These are phyloP conservation scores for Lachancea mirantina DNA, from an alignment of 805 yeast species.

Conservation along the genomic window DNA sequence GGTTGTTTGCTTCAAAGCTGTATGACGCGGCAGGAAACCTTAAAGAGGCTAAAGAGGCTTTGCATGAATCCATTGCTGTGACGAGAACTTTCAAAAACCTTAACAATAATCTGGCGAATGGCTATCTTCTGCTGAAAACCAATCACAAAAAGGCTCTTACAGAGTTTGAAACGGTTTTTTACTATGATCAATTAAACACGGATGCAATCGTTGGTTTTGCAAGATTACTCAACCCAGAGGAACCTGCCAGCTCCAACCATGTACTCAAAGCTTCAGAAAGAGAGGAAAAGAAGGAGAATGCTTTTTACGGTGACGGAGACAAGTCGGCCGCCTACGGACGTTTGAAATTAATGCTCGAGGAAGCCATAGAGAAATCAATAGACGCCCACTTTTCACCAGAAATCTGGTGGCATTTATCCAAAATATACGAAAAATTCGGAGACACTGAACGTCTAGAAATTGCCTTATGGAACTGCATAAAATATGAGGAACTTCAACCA, in stretches of 20 bases:
- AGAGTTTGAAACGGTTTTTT: conserved; percentile 59
- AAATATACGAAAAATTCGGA: conserved; percentile 52
- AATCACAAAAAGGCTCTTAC: conserved; percentile 43
- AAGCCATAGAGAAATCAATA: conserved; percentile 29
- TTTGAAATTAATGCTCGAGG: conserved; percentile 36
- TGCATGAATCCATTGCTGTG: conserved; percentile 59
- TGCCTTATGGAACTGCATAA: conserved; percentile 57
- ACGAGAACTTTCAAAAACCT: conserved; percentile 38
- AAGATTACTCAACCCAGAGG: conserved; percentile 41
- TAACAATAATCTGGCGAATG: conserved; percentile 22
- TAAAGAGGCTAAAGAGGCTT: conserved; percentile 62
- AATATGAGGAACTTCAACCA: conserved; percentile 54
- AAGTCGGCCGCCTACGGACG: conserved; percentile 54
- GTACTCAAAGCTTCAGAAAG: neutral
- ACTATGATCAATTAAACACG: conserved; percentile 40
- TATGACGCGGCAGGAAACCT: conserved; percentile 49
- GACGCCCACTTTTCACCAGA: conserved; percentile 46
- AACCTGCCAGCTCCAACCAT: conserved; percentile 1
- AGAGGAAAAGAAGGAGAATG: neutral
- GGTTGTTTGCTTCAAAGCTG: conserved; percentile 68
- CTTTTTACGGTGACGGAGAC: conserved; percentile 51
- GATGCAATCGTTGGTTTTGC: conserved; percentile 51
- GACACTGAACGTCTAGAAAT: conserved; percentile 43
- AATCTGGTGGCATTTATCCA: conserved; percentile 61
- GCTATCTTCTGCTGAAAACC: conserved; percentile 32